A percentile compares a stretch with the other conserved stretches of the same genome.
phyloP scores from a whole-genome alignment of 306 rosid genomes.

The Abrus pulchellus region DNA sequence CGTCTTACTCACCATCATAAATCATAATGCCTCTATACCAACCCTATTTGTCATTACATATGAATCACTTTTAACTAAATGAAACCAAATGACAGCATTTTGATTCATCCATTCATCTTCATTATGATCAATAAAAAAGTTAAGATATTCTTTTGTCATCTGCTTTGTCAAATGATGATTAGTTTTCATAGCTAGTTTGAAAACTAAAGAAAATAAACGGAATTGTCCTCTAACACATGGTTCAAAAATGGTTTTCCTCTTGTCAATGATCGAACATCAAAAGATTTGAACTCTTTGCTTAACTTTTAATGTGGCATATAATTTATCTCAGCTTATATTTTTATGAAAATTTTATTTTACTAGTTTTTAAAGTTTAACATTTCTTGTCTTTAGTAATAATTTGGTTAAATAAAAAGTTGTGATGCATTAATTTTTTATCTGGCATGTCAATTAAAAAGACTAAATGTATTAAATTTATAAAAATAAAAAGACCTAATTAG shows the following conservation, averaged over 20 bases:
- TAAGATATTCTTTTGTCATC: slow-evolving; percentile 2
- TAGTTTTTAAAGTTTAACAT: too few species aligned
- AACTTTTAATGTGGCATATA: background rate
- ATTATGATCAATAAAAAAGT: slow-evolving; percentile 38
- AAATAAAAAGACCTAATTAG: too few species aligned
- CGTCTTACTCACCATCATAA: background rate
- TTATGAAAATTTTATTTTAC: too few species aligned
- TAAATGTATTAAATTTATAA: too few species aligned
- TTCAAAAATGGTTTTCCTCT: background rate
- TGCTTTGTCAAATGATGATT: slow-evolving; percentile 42
- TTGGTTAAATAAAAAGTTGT: too few species aligned
- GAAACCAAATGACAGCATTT: slow-evolving; percentile 28
- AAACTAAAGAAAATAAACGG: slow-evolving; percentile 28
- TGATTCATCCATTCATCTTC: slow-evolving; percentile 40
- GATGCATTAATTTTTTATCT: too few species aligned
- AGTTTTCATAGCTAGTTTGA: slow-evolving; percentile 39
- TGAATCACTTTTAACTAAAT: slow-evolving; percentile 30
- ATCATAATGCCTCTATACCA: background rate
- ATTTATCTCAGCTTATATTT: too few species aligned
- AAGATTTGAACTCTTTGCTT: background rate
- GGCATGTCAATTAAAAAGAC: too few species aligned
- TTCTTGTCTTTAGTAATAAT: too few species aligned
- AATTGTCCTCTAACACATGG: slow-evolving; percentile 8
- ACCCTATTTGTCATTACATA: slow-evolving; percentile 18
- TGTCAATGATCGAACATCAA: background rate